phyloP scores from a whole-genome alignment of 2,329 filamentous ascomycete genomes.

The Rhynchosporium secalis region DNA sequence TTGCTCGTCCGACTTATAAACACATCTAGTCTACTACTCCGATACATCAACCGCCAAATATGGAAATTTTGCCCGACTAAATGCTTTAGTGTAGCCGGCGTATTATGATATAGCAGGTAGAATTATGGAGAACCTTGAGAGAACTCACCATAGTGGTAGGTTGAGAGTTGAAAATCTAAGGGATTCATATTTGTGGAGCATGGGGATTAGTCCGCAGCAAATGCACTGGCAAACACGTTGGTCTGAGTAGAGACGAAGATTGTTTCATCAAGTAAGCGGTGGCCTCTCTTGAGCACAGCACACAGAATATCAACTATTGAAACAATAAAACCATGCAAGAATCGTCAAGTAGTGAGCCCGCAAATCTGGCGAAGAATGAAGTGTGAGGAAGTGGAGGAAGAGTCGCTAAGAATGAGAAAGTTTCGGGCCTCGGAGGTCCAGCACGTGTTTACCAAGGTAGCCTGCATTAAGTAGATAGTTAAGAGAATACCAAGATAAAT shows the following conservation, averaged over 20 bases:
- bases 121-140: not conserved
- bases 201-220: no score
- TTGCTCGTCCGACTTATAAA: not conserved
- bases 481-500: not conserved
- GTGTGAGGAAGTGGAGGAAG: conserved; percentile 4
- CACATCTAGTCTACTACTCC: not conserved
- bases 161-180: no score
- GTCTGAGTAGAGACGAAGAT: not conserved
- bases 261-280: not conserved
- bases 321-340: not conserved
- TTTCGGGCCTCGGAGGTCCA: not conserved
- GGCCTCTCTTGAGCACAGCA: not conserved
- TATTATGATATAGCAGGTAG: not conserved
- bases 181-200: no score
- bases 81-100: not conserved
- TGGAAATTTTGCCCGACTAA: not conserved
- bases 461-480: not conserved
- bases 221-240: no score
- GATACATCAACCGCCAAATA: not conserved
- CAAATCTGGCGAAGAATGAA: conserved; percentile 5
- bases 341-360: not conserved
- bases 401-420: not conserved
- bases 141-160: no score
- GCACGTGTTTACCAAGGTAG: not conserved
- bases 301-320: not conserved